Percentiles rank a stretch among this genome's conserved stretches.
phyloP scores from a whole-genome alignment of 2,329 filamentous ascomycete species.

The Fusarium sp. region DNA sequence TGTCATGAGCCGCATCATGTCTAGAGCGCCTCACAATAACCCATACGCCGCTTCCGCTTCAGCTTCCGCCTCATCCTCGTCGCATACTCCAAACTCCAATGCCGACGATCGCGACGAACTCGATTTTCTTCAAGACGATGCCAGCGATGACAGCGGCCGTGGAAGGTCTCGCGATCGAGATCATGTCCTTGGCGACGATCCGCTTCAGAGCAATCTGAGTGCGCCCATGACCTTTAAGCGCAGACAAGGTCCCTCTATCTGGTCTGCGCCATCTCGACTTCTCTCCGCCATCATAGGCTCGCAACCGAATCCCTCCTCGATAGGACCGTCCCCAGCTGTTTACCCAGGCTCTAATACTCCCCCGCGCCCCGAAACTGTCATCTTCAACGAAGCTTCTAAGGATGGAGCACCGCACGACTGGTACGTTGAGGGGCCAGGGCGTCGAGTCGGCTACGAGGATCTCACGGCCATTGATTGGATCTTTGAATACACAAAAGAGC shows the following conservation, averaged over 20 bases:
- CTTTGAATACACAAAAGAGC: constrained; percentile 97
- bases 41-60: constrained; percentile 50
- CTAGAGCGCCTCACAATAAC: constrained; percentile 51
- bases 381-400: constrained; percentile 50
- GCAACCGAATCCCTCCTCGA: constrained; percentile 23
- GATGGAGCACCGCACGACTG: constrained; percentile 74
- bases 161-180: constrained; percentile 15
- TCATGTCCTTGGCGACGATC: constrained; percentile 65
- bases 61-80: constrained; percentile 49
- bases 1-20: constrained; percentile 56
- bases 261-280: constrained; percentile 60
- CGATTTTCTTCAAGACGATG: constrained; percentile 53
- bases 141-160: constrained; percentile 34
- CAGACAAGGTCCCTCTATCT: constrained; percentile 65
- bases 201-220: constrained; percentile 61
- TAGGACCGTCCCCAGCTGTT: constrained; percentile 35
- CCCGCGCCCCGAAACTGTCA: constrained; percentile 16
- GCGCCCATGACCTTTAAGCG: constrained; percentile 77
- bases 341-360: constrained; percentile 23
- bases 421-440: constrained; percentile 89
- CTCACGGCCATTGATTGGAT: constrained; percentile 99
- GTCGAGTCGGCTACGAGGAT: constrained; percentile 94
- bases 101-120: constrained; percentile 60
- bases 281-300: constrained; percentile 58
- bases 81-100: constrained; percentile 45